These are phyloP conservation scores for Sporothrix globosa DNA, from an alignment of 2,329 filamentous ascomycete genomes.

Conservation along the genomic window DNA sequence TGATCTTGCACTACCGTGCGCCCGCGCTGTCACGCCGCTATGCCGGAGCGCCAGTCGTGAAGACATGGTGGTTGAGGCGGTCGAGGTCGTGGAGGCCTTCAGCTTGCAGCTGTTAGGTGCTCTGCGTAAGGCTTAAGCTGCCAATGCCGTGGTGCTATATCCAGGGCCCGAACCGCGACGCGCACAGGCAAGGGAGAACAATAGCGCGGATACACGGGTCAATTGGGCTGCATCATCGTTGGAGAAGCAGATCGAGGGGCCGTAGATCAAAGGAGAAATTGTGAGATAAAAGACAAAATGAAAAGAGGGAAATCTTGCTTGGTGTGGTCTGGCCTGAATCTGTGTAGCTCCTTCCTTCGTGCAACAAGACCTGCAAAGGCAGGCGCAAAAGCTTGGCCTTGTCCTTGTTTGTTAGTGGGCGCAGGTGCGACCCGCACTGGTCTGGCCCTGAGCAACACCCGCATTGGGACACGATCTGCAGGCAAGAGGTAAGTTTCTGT, in stretches of 20 bases:
- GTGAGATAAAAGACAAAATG: neutral
- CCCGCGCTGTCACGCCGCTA: neutral
- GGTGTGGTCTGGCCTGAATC: neutral
- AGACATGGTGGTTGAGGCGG: slow-evolving; percentile 2
- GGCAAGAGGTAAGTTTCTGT: neutral
- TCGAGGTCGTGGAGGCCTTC: neutral
- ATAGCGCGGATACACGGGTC: neutral
- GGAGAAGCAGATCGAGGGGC: neutral
- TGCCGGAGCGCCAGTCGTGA: slow-evolving; percentile 13
- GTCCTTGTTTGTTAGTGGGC: slow-evolving; percentile 3
- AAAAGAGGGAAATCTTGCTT: neutral
- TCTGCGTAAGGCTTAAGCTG: neutral
- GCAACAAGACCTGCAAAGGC: neutral
- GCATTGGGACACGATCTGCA: slow-evolving; percentile 8
- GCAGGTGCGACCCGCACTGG: slow-evolving; percentile 6
- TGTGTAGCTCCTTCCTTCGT: slow-evolving; percentile 9
- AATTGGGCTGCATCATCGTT: slow-evolving; percentile 19
- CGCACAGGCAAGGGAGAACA: neutral
- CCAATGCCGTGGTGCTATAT: slow-evolving; percentile 18
- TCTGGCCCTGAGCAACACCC: neutral
- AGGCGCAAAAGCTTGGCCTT: slow-evolving; percentile 1
- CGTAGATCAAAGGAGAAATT: neutral
- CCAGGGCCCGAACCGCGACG: neutral
- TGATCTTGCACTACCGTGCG: neutral
- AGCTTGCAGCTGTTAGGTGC: neutral